Percentiles rank a stretch among this genome's conserved stretches.
Evolutionary conservation across 306 rosid species (phyloP).

Genomic region (Ormosia emarginata): DNA sequence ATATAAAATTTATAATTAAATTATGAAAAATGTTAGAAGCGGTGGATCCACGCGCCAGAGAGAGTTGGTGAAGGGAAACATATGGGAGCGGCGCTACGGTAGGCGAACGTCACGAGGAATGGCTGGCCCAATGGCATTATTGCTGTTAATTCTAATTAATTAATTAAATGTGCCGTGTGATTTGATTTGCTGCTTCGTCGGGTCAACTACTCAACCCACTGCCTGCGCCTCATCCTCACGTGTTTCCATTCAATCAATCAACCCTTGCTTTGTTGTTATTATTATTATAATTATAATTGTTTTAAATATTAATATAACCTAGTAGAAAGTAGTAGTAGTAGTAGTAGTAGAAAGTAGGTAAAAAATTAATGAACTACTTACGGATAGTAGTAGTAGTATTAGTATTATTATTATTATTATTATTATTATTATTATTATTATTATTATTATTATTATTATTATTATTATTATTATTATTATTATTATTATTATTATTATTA

Average conservation of each 20-base stretch:
- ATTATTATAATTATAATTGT: too few relatives aligned
- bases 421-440: too few relatives aligned
- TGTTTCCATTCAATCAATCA: slow-evolving; percentile 27
- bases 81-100: slow-evolving; percentile 24
- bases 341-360: too few relatives aligned
- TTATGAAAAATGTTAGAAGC: background rate
- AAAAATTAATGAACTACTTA: too few relatives aligned
- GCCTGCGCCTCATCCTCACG: slow-evolving; percentile 1
- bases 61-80: background rate
- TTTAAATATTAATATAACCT: too few relatives aligned
- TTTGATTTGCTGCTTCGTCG: background rate
- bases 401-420: too few relatives aligned
- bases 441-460: too few relatives aligned
- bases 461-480: too few relatives aligned
- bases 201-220: slow-evolving; percentile 40
- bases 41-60: slow-evolving; percentile 11
- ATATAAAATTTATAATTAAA: background rate
- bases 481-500: too few relatives aligned
- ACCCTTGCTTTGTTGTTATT: background rate
- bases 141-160: background rate
- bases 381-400: too few relatives aligned
- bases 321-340: too few relatives aligned
- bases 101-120: slow-evolving; percentile 42
- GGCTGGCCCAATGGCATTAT: background rate
- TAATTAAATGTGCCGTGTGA: background rate